Base-by-base conservation (phyloP, 2,329 filamentous ascomycete species). In the Clonostachys sp. region DNA sequence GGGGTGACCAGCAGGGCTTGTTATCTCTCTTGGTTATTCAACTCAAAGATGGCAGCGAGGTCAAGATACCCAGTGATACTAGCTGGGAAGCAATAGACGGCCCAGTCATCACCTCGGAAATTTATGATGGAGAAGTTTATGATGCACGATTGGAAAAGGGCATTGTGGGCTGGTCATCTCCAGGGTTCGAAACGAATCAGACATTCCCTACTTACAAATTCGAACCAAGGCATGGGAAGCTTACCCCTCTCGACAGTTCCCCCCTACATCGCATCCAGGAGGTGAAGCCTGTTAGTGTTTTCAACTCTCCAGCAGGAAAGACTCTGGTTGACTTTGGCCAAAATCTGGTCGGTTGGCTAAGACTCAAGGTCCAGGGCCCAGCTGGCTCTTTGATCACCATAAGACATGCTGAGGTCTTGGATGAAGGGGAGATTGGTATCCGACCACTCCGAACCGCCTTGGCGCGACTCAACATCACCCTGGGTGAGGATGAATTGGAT, bases 271-370 rank as follows among this genome's bases (percentile, higher is more conserved):
- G 60, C 34, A 61, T 42, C 35, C 61, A 57, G 52, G 55, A 54
- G 3, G 20, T 65, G 12, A 65, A 51, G 56, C 67, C 57, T 10
- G 44, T 51, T 6, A 42, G 51, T 12, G 60, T 67, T 34, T 63
- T 64, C 12, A 57, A 51, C 49, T 56, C 67, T 0, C 61, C 64
- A 0, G 67, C 68, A 0, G 71, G 73, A 1, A 75, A 74, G 50
- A 68, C 61, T 0, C 57, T 80, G 4, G 48, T 80, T n/a, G 62
- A 83, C 51, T 81, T 82, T 56, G 78, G 78, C 2, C 78, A 83
- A 54, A 81, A 83, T 52, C 61, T 82, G 0, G 78, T 81, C 1
- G 80, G 79, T 2, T 68, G 67, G 52, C 47, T 80, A 2, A 60
- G 61, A 0, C 53, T 81, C 12, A 63, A 2, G 55, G 56, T 73